Evolutionary conservation across 2,329 filamentous ascomycete genomes (phyloP), one percentile per base, ranked within the genome.

Genomic region (Coccinonectria pachysandricola): DNA sequence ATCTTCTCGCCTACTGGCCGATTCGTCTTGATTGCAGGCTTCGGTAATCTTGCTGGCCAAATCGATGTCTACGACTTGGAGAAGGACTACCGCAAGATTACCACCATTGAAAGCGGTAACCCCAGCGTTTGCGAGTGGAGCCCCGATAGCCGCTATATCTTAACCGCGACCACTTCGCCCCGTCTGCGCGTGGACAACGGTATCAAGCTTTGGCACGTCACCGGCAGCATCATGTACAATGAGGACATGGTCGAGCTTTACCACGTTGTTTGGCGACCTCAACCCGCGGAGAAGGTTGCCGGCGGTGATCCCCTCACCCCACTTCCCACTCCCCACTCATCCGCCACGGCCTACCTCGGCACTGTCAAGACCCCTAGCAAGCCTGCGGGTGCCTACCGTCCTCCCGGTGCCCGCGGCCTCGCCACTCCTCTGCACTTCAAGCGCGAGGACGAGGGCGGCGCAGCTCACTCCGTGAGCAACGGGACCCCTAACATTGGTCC

Each of bases 71-170:
- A 95, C 58, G 91, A 98, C 57, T 65, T 96, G 40, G 79, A 91
- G 53, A 94, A 88, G 64, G 84, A 95, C 56, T 92, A 87, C 60
- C 69, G 71, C 49, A 96, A 96, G 67, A 68, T 98, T 32, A 79
- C 76, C 59, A 95, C 87, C 23, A 91, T 98, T 42, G 85, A 96
- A 60, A 88, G 85, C 30, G 84, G 86, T 49, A 98, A 94, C 57
- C 83, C 91, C 26, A 95, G 86, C 50, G 80, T 95, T 36, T 98
- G 91, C 63, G 79, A 91, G 52, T 98, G 91, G 91, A 93, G 86
- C 48, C 86, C 91, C 5, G 91, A 98, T 55, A 92, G 88, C 46
- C 83, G 80, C 49, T 91, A 87, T 55, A 87, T 98, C 52, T 71
- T 98, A 64, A 96, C 91, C 21, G 91, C 91, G n/a, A 98, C 88